Evolutionary conservation across 2,329 filamentous ascomycete genomes (phyloP).

Genomic region (Neophaeococcomyces aloes): DNA sequence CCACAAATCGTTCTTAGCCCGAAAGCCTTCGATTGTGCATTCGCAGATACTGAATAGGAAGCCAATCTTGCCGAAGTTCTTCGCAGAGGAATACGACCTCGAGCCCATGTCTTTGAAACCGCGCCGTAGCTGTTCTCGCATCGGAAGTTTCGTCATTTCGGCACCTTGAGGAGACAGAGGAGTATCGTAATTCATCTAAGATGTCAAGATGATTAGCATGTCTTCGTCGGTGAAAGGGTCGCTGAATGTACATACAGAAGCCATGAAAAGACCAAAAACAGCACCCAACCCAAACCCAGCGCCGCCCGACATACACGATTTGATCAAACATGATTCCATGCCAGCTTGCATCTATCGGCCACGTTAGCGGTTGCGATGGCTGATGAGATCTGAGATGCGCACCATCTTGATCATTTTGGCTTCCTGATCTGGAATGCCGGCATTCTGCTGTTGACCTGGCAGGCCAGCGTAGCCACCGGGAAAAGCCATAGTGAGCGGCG

Average conservation of each 20-base stretch:
- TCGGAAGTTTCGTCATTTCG: slow-evolving; percentile 55
- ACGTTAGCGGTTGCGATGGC: not conserved
- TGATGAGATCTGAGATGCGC: not conserved
- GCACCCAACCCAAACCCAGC: slow-evolving; percentile 93
- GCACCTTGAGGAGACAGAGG: slow-evolving; percentile 56
- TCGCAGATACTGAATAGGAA: slow-evolving; percentile 86
- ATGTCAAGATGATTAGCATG: not conserved
- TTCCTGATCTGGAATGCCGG: slow-evolving; percentile 38
- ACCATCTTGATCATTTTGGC: slow-evolving; percentile 40
- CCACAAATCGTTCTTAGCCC: slow-evolving; percentile 84
- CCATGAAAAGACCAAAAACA: slow-evolving; percentile 95
- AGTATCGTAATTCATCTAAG: slow-evolving; percentile 97
- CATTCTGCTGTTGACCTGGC: slow-evolving; percentile 11
- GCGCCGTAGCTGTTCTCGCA: slow-evolving; percentile 68
- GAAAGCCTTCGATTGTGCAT: slow-evolving; percentile 80
- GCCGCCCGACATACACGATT: slow-evolving; percentile 77
- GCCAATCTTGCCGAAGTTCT: slow-evolving; percentile 91
- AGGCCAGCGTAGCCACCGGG: slow-evolving; percentile 8
- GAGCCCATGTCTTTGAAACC: slow-evolving; percentile 94
- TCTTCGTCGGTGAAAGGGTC: not conserved
- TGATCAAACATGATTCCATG: slow-evolving; percentile 88
- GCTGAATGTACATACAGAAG: slow-evolving; percentile 50
- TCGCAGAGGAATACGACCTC: slow-evolving; percentile 70
- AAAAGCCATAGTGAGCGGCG: slow-evolving; percentile 3
- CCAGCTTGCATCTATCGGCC: slow-evolving; percentile 57